Conservation (phyloP, 1,139 yeast species). For the Meyerozyma guilliermondii region DNA sequence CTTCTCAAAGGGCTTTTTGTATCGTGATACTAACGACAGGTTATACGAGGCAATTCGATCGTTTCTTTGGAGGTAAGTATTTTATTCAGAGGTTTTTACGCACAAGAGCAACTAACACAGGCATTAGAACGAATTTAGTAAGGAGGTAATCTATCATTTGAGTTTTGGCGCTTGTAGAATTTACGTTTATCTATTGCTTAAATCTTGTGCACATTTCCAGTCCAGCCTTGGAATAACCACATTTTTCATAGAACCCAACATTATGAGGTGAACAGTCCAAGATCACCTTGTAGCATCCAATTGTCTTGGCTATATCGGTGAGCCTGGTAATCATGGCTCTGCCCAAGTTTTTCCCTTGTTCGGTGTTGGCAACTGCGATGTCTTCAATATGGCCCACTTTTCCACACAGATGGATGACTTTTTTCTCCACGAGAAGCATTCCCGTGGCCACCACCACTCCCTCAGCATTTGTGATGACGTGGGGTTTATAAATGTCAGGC, state of each 20-base stretch:
- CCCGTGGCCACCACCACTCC: constrained; percentile 47
- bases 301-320: constrained; percentile 50
- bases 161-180: no score
- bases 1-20: not conserved
- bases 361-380: constrained; percentile 69
- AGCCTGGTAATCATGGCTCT: constrained; percentile 57
- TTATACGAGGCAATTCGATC: constrained; percentile 58
- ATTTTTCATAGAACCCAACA: constrained; percentile 82
- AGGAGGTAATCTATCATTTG: not conserved
- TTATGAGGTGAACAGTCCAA: constrained; percentile 84
- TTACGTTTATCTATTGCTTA: constrained; percentile 2
- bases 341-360: constrained; percentile 86
- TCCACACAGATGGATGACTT: constrained; percentile 74
- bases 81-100: no score
- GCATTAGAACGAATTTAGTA: constrained; percentile 20
- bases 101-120: constrained; percentile 7
- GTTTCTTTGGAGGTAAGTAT: constrained; percentile 50
- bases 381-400: constrained; percentile 93
- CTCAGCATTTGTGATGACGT: constrained; percentile 50
- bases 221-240: constrained; percentile 66
- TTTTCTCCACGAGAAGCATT: constrained; percentile 51
- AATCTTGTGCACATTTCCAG: constrained; percentile 58
- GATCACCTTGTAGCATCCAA: constrained; percentile 83
- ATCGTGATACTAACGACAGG: constrained; percentile 29
- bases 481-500: constrained; percentile 47